Base-by-base conservation (phyloP, 441 rosid species). In the Eutrema salsugineum region DNA sequence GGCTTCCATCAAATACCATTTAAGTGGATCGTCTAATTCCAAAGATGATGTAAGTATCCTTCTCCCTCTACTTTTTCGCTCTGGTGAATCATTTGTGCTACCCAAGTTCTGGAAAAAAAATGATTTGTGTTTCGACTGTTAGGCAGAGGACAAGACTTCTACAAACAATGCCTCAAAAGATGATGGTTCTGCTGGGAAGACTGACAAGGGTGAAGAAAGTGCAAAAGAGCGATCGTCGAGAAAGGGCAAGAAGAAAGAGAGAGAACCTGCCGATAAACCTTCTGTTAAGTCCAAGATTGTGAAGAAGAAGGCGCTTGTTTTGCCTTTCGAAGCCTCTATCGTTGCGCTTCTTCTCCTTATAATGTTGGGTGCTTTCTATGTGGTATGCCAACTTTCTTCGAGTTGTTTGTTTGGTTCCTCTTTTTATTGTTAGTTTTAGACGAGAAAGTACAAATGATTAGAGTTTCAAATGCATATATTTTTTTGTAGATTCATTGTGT, bases 361-460 rank as follows among this genome's bases (percentile, higher is more conserved):
- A 74, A 75, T 96, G 81, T 83, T 96, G 78, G 98, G 98, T 42
- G 90, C 96, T 72, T 96, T 93, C 90, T 96, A 96, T 63, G 99
- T 93, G 99, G 99, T 96, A 93, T 70, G 75, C 75, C 55, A 19
- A 8, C 65, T 54, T 57, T 58, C 72, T 39, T 38, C 27, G 11
- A 72, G 48, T 36, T 70, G 22, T 49, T 60, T 32, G 20, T 36
- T 48, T 35, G 46, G 40, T 36, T 63, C 47, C 42, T 60, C 76
- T 20, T 50, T 36, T 50, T 20, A 36, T 43, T 12, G 54, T 59
- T 77, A 35, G 66, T 53, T 54, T 54, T 20, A 17, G 47, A 44
- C 6, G 62, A 17, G 11, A 61, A 60, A 30, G 15, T 51, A 11
- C 48, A 65, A 42, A 19, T 57, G 49, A n/a, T 42, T 46, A 48